A percentile compares a stretch with the other conserved stretches of the same genome.
These are phyloP conservation scores for Sporisorium scitamineum DNA, from an alignment of 1,284 basidiomycete genomes.

Conservation along the genomic window DNA sequence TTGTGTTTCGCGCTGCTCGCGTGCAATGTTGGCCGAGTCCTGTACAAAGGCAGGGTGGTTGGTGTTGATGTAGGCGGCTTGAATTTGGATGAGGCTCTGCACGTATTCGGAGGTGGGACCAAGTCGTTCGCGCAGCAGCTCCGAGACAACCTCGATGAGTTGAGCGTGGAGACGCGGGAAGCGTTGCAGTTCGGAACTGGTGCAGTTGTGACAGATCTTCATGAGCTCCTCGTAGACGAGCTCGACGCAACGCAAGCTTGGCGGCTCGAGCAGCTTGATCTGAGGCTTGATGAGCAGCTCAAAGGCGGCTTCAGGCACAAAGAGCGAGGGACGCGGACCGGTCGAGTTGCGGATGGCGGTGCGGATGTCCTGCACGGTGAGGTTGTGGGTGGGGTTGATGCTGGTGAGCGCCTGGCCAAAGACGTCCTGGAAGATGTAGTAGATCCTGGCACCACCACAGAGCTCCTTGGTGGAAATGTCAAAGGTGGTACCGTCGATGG, in stretches of 20 bases:
- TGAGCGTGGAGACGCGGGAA: constrained; percentile 94
- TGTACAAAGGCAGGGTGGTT: constrained; percentile 92
- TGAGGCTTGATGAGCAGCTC: constrained; percentile 98
- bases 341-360: constrained; percentile 99
- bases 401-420: constrained; percentile 91
- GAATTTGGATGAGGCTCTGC: constrained; percentile 93
- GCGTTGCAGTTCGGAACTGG: constrained; percentile 90
- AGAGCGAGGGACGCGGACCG: constrained; percentile 93
- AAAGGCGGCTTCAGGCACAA: constrained; percentile 97
- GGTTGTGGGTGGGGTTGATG: constrained; percentile 90
- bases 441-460: constrained; percentile 96
- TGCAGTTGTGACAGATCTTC: constrained; percentile 99
- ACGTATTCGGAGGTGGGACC: constrained; percentile 97
- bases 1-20: constrained; percentile 62
- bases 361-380: constrained; percentile 93
- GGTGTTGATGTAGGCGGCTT: constrained; percentile 99
- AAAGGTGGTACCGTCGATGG: constrained; percentile 96
- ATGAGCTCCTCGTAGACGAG: constrained; percentile 99
- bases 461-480: constrained; percentile 99
- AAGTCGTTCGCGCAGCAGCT: constrained; percentile 91
- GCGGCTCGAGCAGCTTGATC: constrained; percentile 94
- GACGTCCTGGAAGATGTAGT: constrained; percentile 99
- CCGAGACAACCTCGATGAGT: constrained; percentile 96
- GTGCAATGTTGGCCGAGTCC: constrained; percentile 67
- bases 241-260: constrained; percentile 94